phyloP scores from a whole-genome alignment of 2,329 filamentous ascomycete genomes.

The Claviceps sorghi region DNA sequence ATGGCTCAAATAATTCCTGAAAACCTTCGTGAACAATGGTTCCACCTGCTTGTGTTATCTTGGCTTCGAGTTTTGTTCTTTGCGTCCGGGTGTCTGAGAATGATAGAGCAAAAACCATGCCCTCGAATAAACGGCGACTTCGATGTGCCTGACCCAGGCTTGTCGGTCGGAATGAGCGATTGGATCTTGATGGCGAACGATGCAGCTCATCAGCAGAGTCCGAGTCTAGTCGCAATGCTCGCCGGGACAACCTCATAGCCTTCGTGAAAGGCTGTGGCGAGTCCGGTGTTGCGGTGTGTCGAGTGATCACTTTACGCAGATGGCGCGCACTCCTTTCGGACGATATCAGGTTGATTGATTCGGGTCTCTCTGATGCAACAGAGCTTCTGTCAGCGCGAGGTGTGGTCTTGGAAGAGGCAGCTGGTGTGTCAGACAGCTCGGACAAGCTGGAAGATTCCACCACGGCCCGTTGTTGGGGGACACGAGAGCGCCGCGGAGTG shows the following conservation, averaged over 20 bases:
- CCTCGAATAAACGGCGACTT: constrained; percentile 43
- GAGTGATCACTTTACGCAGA: constrained; percentile 8
- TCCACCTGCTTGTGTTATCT: constrained; percentile 60
- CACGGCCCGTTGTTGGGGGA: constrained; percentile 3
- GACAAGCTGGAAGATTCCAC: constrained; percentile 26
- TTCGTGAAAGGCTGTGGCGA: constrained; percentile 15
- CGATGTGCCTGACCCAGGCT: constrained; percentile 12
- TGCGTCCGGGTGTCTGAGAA: constrained; percentile 35
- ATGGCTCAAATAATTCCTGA: constrained; percentile 57
- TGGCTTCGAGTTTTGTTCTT: constrained; percentile 34
- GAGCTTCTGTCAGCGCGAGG: constrained; percentile 21
- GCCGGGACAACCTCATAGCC: constrained; percentile 10
- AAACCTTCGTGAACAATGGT: constrained; percentile 61
- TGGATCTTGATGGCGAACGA: constrained; percentile 21
- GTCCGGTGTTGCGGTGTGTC: constrained; percentile 10
- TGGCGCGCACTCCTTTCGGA: constrained; percentile 10
- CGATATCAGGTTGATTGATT: constrained; percentile 12
- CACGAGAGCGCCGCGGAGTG: constrained; percentile 10
- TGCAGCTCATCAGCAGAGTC: constrained; percentile 36
- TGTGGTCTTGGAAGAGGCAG: constrained; percentile 21
- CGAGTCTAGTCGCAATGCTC: constrained; percentile 19
- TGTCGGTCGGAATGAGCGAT: constrained; percentile 15
- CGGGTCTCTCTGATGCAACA: constrained; percentile 9
- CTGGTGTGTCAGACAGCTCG: constrained; percentile 24
- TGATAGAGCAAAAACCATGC: constrained; percentile 81